Percentiles rank a stretch among this genome's conserved stretches.
phyloP scores from a whole-genome alignment of 164 flowering plant genomes.

The Saururus chinensis region DNA sequence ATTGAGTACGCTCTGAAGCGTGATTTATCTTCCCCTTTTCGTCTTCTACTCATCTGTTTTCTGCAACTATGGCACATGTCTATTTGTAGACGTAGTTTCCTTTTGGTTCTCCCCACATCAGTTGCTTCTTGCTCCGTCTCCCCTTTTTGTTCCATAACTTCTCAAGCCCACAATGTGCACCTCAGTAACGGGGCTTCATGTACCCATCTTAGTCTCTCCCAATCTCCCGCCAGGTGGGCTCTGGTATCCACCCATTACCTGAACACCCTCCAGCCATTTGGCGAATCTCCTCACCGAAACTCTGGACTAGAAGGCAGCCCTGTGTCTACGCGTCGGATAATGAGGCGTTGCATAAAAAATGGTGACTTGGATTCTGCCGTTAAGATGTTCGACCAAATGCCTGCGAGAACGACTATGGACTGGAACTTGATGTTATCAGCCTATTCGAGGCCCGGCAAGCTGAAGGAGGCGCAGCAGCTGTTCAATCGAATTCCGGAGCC shows the following conservation, averaged over 20 bases:
- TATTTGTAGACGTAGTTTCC: no score
- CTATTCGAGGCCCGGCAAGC: conserved; percentile 16
- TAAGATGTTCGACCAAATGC: conserved; percentile 13
- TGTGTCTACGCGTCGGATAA: conserved; percentile 9
- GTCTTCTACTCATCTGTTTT: no score
- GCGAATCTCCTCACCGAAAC: not conserved
- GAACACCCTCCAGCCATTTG: not conserved
- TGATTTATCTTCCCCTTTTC: no score
- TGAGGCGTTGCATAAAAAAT: conserved; percentile 6
- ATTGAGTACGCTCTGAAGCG: no score
- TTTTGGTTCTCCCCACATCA: no score
- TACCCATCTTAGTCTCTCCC: not conserved
- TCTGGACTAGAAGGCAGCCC: conserved; percentile 1
- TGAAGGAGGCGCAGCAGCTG: conserved; percentile 14
- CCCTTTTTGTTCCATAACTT: no score
- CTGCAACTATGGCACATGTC: no score
- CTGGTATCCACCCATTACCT: conserved; percentile 15
- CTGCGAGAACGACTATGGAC: conserved; percentile 11
- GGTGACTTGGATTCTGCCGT: conserved; percentile 14
- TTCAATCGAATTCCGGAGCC: conserved; percentile 19
- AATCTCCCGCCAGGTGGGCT: not conserved
- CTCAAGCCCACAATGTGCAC: no score
- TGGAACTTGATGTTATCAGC: conserved; percentile 19
- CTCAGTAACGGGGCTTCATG: no score
- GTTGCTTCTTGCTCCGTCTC: no score